Evolutionary conservation across 2,329 filamentous ascomycete species (phyloP), one percentile per base, ranked within the genome.

Genomic region (Xylariaceae sp.): DNA sequence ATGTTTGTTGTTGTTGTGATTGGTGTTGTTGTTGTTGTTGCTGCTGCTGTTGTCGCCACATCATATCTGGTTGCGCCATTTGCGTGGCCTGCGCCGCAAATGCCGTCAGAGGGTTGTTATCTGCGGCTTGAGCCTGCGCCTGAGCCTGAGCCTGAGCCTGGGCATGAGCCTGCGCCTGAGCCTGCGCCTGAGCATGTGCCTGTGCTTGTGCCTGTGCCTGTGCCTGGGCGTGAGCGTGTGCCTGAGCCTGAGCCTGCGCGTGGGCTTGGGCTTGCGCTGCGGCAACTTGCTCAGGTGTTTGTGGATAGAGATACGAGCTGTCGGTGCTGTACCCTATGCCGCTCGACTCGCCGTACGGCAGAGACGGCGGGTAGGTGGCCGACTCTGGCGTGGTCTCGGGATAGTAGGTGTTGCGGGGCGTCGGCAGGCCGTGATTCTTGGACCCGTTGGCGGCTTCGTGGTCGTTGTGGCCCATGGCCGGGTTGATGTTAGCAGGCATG

Each of bases 21-120:
- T n/a, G 35, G 9, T 18, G 19, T n/a, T 29, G 26, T 12, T n/a
- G n/a, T n/a, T n/a, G n/a, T n/a, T n/a, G n/a, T n/a, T n/a, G n/a
- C n/a, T n/a, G n/a, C 9, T 36, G 29, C 7, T 55, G 49, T n/a
- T 51, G 44, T 12, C 51, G 47, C 51, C 51, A 56, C 39, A 53
- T 47, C 30, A 51, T 44, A 10, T 53, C 46, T 6, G 45, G 49
- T 27, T 51, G 50, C 26, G 51, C 41, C 35, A 55, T 49, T 36
- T 51, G 49, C 19, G 50, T 47, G 10, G 51, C 45, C 26, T 53
- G 51, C 27, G 50, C 38, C 22, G 51, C 50, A 26, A 52, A 56
- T n/a, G 43, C 42, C 17, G 49, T 40, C 13, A 56, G 39, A 16
- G 52, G 43, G 31, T 53, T 53, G 39, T 51, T 45, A 13, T 50